Evolutionary conservation across 345 rosid genomes (phyloP).

Genomic region (Garcia nutans): DNA sequence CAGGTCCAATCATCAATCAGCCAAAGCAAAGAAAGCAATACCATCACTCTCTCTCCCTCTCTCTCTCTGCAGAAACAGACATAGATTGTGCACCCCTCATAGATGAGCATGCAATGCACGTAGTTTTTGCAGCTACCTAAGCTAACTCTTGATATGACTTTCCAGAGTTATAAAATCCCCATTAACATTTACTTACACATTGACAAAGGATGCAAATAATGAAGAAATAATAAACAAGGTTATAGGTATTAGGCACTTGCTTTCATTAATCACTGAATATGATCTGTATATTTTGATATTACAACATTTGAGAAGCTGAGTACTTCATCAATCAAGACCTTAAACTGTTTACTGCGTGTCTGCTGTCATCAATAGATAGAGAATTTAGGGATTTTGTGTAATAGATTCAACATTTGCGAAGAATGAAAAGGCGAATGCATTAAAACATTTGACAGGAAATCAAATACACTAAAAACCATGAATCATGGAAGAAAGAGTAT

Average conservation of each 20-base stretch:
- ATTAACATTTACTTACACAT: neutral
- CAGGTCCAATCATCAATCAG: neutral
- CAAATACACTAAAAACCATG: neutral
- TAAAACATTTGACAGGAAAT: neutral
- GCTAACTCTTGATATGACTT: neutral
- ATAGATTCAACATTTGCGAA: neutral
- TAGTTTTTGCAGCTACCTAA: neutral
- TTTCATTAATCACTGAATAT: neutral
- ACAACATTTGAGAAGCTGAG: neutral
- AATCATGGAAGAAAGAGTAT: too few relatives aligned
- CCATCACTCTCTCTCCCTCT: neutral
- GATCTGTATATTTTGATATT: neutral
- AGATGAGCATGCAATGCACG: neutral
- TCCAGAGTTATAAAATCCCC: neutral
- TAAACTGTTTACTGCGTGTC: too few relatives aligned
- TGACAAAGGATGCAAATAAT: neutral
- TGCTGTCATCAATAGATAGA: neutral
- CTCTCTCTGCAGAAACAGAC: neutral
- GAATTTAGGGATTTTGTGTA: neutral
- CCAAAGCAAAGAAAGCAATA: neutral
- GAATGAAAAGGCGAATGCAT: neutral
- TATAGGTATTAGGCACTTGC: neutral
- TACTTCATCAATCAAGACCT: too few relatives aligned
- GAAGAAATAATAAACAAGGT: neutral
- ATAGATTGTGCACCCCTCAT: neutral